Conservation (phyloP, 768 basidiomycete genomes). For the Trametes meyenii region DNA sequence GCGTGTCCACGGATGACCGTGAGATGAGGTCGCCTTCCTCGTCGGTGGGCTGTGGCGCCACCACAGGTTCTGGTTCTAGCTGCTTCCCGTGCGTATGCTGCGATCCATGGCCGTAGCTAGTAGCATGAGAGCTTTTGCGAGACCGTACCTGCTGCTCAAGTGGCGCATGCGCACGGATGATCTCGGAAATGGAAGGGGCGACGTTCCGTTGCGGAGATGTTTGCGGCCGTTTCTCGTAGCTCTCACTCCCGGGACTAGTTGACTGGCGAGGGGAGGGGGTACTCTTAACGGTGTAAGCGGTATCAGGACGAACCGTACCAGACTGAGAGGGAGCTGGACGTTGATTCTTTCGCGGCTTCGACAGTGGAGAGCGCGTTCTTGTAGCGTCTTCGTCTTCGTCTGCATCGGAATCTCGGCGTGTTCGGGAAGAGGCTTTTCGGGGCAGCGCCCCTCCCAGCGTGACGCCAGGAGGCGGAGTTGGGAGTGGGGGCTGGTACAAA, state of each 20-base stretch:
- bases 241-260: conserved; percentile 26
- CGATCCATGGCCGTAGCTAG: conserved; percentile 45
- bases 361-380: conserved; percentile 12
- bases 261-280: conserved; percentile 10
- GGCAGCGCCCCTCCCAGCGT: conserved; percentile 53
- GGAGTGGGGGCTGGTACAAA: conserved; percentile 80
- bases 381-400: conserved; percentile 48
- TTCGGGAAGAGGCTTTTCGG: conserved; percentile 34
- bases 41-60: conserved; percentile 51
- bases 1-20: conserved; percentile 86
- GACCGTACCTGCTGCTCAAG: conserved; percentile 46
- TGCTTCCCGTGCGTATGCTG: conserved; percentile 49
- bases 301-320: conserved; percentile 14
- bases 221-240: conserved; percentile 19
- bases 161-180: conserved; percentile 82
- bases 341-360: conserved; percentile 4
- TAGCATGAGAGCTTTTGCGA: conserved; percentile 52
- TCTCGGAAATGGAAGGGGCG: conserved; percentile 85
- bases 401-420: conserved; percentile 51
- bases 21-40: conserved; percentile 69
- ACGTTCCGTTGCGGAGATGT: conserved; percentile 44
- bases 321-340: conserved; percentile 6
- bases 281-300: conserved; percentile 6
- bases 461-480: conserved; percentile 80
- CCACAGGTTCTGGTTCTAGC: conserved; percentile 51